Evolutionary conservation across 352 stramenopile species (phyloP).

Genomic region (Phytophthora sp.): DNA sequence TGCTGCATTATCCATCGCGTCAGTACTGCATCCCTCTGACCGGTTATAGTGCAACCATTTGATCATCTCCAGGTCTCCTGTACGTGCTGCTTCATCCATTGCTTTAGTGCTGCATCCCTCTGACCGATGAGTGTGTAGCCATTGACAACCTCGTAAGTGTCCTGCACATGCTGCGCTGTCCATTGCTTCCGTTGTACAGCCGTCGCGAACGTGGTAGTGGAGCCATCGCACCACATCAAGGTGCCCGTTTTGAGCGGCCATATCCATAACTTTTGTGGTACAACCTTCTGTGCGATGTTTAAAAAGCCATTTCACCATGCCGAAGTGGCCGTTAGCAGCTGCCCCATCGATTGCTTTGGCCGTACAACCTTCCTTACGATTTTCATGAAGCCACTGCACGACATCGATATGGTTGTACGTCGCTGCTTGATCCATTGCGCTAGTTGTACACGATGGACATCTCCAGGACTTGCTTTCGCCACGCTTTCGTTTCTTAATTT

Average conservation of each 20-base stretch:
- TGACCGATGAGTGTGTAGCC: not conserved
- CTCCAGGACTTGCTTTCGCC: not conserved
- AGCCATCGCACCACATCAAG: constrained; percentile 8
- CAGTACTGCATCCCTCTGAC: not conserved
- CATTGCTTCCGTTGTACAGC: constrained; percentile 4
- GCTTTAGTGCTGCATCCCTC: not conserved
- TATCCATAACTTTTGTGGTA: not conserved
- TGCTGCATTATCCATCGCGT: not conserved
- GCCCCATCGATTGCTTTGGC: not conserved
- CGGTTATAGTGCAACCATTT: constrained; percentile 8
- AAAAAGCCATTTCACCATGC: not conserved
- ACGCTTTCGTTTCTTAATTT: not conserved
- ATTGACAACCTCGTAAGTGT: not conserved
- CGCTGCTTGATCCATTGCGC: not conserved
- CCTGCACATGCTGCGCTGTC: not conserved
- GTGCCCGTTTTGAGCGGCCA: not conserved
- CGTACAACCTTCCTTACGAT: not conserved
- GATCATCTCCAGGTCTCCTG: not conserved
- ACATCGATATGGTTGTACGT: not conserved
- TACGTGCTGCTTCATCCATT: constrained; percentile 8
- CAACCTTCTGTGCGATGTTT: not conserved
- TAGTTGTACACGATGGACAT: not conserved
- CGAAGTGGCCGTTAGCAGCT: not conserved
- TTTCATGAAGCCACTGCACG: not conserved
- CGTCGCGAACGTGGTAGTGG: not conserved